These are phyloP conservation scores for Yarrowia deformans DNA, from an alignment of 805 yeast species.

Conservation along the genomic window DNA sequence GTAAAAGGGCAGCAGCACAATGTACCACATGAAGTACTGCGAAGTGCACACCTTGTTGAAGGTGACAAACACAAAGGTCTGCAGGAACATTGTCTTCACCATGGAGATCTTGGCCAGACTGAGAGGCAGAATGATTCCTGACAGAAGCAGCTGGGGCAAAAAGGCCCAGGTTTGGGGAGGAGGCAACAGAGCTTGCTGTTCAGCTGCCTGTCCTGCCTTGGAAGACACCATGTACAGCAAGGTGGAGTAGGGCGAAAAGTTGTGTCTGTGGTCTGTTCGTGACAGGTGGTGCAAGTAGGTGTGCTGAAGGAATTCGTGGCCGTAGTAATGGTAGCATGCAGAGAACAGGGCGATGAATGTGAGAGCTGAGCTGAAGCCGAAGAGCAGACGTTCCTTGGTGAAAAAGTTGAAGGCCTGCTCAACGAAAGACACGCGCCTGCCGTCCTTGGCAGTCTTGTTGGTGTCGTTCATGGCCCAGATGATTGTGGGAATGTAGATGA, in stretches of 20 bases:
- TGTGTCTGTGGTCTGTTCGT: slow-evolving; percentile 92
- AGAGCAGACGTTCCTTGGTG: slow-evolving; percentile 55
- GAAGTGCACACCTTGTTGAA: slow-evolving; percentile 88
- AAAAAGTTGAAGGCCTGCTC: slow-evolving; percentile 47
- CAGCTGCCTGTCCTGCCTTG: slow-evolving; percentile 49
- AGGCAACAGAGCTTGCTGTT: slow-evolving; percentile 2
- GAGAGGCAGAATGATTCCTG: slow-evolving; percentile 66
- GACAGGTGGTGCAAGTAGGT: slow-evolving; percentile 83
- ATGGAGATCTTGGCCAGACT: slow-evolving; percentile 55
- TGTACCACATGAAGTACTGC: slow-evolving; percentile 95
- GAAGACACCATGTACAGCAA: slow-evolving; percentile 57
- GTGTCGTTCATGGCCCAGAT: slow-evolving; percentile 54
- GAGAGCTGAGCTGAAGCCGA: slow-evolving; percentile 53
- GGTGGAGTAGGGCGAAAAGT: slow-evolving; percentile 86
- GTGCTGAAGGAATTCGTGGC: slow-evolving; percentile 74
- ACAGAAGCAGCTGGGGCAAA: slow-evolving; percentile 76
- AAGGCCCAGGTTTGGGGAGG: slow-evolving; percentile 65
- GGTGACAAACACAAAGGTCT: slow-evolving; percentile 78
- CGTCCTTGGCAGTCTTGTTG: slow-evolving; percentile 38
- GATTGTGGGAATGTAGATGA: slow-evolving; percentile 82
- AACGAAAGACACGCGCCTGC: slow-evolving; percentile 47
- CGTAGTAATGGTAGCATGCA: slow-evolving; percentile 73
- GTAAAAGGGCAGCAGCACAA: slow-evolving; percentile 81
- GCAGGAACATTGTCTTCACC: slow-evolving; percentile 68
- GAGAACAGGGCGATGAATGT: slow-evolving; percentile 60